Conservation (phyloP, 352 stramenopile species). For the Phytopythium montanum region DNA sequence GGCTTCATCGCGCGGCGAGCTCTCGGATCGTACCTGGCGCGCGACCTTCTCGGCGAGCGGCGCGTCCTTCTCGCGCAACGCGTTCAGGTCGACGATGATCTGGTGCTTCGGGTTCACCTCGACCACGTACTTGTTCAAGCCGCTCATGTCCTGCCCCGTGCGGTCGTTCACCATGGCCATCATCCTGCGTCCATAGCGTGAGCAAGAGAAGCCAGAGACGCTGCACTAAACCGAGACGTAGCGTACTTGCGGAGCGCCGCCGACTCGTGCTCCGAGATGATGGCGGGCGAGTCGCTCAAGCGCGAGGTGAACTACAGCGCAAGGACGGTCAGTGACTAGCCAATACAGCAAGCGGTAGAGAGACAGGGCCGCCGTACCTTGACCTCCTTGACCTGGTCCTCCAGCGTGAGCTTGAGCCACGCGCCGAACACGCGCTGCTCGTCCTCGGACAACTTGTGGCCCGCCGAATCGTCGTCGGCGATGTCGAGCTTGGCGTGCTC, state of each 20-base stretch:
- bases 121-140: constrained; percentile 93
- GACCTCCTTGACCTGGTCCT: constrained; percentile 88
- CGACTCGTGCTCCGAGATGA: constrained; percentile 98
- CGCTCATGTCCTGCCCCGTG: constrained; percentile 45
- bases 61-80: constrained; percentile 78
- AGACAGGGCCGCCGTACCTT: constrained; percentile 31
- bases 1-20: background rate
- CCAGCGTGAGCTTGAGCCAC: constrained; percentile 92
- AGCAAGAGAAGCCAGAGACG: constrained; percentile 1
- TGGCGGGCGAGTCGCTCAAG: constrained; percentile 96
- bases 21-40: constrained; percentile 43
- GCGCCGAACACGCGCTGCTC: constrained; percentile 89
- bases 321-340: background rate
- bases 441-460: constrained; percentile 76
- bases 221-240: background rate
- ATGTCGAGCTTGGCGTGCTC: constrained; percentile 96
- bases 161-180: constrained; percentile 97
- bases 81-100: constrained; percentile 94
- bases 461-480: constrained; percentile 39
- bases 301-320: constrained; percentile 69
- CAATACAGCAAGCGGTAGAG: background rate
- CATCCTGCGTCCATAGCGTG: constrained; percentile 70
- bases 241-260: constrained; percentile 92
- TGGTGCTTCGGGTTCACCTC: constrained; percentile 98
- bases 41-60: constrained; percentile 85